These are phyloP conservation scores for Dothistroma pini DNA, from an alignment of 2,329 filamentous ascomycete genomes.

Conservation along the genomic window DNA sequence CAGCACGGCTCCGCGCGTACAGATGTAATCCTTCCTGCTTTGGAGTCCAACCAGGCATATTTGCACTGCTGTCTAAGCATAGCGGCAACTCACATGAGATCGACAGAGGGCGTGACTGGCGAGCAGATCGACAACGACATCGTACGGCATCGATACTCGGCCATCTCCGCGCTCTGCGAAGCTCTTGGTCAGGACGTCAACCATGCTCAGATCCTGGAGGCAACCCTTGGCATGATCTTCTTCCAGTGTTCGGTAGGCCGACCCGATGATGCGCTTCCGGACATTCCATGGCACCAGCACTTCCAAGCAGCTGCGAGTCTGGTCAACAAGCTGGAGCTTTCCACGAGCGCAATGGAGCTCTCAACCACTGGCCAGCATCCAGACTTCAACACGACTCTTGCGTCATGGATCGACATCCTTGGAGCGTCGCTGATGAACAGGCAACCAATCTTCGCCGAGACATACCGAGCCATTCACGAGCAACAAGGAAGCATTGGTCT, in stretches of 20 bases:
- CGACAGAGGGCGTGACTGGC: slow-evolving; percentile 60
- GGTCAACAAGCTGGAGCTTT: slow-evolving; percentile 79
- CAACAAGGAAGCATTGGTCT: slow-evolving; percentile 64
- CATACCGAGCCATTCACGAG: slow-evolving; percentile 92
- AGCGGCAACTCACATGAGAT: slow-evolving; percentile 87
- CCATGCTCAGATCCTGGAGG: slow-evolving; percentile 85
- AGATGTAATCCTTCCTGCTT: slow-evolving; percentile 78
- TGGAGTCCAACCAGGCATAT: slow-evolving; percentile 90
- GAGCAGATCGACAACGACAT: slow-evolving; percentile 86
- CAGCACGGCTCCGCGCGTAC: slow-evolving; percentile 78
- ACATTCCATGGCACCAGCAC: slow-evolving; percentile 96
- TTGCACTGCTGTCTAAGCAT: slow-evolving; percentile 94
- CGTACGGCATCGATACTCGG: slow-evolving; percentile 84
- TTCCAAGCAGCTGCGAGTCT: slow-evolving; percentile 87
- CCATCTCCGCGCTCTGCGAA: slow-evolving; percentile 80
- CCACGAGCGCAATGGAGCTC: slow-evolving; percentile 56
- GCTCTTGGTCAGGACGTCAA: slow-evolving; percentile 75
- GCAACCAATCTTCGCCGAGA: slow-evolving; percentile 84
- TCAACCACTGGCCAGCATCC: slow-evolving; percentile 51
- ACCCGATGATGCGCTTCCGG: slow-evolving; percentile 76
- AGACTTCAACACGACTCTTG: slow-evolving; percentile 92
- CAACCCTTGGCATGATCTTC: slow-evolving; percentile 91
- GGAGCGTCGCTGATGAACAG: slow-evolving; percentile 87
- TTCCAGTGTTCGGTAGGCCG: slow-evolving; percentile 91
- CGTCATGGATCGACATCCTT: slow-evolving; percentile 95